phyloP scores from a whole-genome alignment of 441 rosid genomes.

The Gossypium gossypioides region DNA sequence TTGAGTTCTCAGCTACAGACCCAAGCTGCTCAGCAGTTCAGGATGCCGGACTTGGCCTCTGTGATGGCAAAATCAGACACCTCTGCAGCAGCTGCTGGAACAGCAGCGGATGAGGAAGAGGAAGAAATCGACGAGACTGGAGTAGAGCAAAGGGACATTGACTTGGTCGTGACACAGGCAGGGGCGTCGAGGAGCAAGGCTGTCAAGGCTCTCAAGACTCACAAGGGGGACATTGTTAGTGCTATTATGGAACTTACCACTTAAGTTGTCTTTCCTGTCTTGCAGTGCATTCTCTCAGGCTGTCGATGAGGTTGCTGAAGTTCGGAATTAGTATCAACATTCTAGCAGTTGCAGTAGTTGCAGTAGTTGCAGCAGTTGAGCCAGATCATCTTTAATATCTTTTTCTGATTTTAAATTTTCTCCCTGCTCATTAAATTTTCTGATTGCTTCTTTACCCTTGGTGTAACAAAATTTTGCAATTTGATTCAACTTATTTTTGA shows the following conservation, averaged over 20 bases:
- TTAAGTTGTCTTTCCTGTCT: slow-evolving; percentile 10
- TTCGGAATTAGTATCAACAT: neutral
- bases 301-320: neutral
- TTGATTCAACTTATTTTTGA: neutral
- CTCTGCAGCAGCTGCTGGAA: slow-evolving; percentile 25
- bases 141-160: slow-evolving; percentile 49
- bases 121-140: slow-evolving; percentile 46
- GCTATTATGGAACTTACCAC: slow-evolving; percentile 58
- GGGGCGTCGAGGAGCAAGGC: slow-evolving; percentile 45
- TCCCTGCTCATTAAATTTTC: neutral
- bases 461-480: neutral
- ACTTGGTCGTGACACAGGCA: slow-evolving; percentile 47
- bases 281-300: neutral
- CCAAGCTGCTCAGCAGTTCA: slow-evolving; percentile 52
- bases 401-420: neutral
- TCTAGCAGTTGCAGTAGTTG: neutral
- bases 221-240: slow-evolving; percentile 43
- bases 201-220: slow-evolving; percentile 43
- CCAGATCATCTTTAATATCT: neutral
- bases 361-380: neutral
- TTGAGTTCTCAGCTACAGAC: slow-evolving; percentile 55
- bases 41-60: slow-evolving; percentile 39
- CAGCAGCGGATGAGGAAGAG: slow-evolving; percentile 39
- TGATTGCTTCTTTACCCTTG: neutral
- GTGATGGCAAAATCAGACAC: slow-evolving; percentile 33